Base-by-base conservation (phyloP, 2,329 filamentous ascomycete genomes). In the Chaetomium globosum region DNA sequence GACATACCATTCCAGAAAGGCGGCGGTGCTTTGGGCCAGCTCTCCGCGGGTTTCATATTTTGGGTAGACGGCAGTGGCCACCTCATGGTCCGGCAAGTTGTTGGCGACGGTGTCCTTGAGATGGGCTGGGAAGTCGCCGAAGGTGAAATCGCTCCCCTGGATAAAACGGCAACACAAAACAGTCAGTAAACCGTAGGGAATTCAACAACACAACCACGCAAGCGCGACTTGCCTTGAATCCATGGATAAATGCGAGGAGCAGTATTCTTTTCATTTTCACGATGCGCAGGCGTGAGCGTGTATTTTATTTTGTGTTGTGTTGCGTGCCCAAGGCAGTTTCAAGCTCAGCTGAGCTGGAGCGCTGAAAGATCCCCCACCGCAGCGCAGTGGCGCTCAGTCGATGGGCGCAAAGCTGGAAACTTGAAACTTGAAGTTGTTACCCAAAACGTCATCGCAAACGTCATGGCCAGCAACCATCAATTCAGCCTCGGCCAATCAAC, bases 11-110 rank as follows among this genome's bases (percentile, higher is more conserved):
- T 76, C 78, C 6, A 83, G 71, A 31, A 85, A 83, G 0, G 76
- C 76, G 5, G 75, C 74, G 1, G 80, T 77, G 67, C 80, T 81
- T 65, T 81, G 75, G 0, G 80, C 78, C 52, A 92, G 77, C 74
- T 92, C 88, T 4, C 89, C 89, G 64, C 85, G 83, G 0, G 89
- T 92, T 73, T 92, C 89, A 77, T 88, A 92, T 71, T 87, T 86
- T 1, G 89, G 89, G 73, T 91, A 92, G 21, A 89, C 82, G 49
- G 88, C 78, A 3, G 85, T 83, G 49, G 85, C 79, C 36, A 92
- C 82, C 58, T 82, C 80, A 63, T 90, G 79, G 36, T 87, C 83
- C 0, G 85, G 83, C 1, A 90, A 79, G 28, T 86, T 81, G 70
- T 85, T 82, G 43, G 82, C 79, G 16, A 91, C 80, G 10, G 82